Conservation (phyloP, 202 grass and related monocot genomes). For the Dendrocalamus latiflorus region DNA sequence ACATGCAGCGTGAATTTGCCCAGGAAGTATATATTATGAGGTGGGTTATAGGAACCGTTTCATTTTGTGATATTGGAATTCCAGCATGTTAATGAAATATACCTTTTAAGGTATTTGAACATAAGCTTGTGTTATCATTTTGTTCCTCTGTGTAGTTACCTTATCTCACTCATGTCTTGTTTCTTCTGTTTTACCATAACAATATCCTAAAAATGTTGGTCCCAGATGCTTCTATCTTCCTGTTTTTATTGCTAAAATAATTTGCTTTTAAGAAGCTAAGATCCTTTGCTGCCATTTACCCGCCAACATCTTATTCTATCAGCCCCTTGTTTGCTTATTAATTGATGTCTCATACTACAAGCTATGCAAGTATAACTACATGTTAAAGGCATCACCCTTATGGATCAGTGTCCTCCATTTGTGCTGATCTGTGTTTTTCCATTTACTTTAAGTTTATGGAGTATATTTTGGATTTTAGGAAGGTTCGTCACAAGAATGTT, state of each 20-base stretch:
- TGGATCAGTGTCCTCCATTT: neutral
- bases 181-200: conserved; percentile 22
- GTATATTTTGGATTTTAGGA: conserved; percentile 55
- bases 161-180: conserved; percentile 5
- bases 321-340: conserved; percentile 5
- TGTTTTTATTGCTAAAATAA: neutral
- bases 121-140: neutral
- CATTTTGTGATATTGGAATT: neutral
- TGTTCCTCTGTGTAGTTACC: neutral
- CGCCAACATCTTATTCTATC: neutral
- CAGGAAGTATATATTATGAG: conserved; percentile 99
- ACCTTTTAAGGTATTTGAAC: neutral
- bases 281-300: conserved; percentile 1
- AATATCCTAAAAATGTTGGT: neutral
- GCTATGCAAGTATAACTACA: neutral
- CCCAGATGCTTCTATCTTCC: neutral
- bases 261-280: neutral
- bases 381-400: conserved; percentile 3
- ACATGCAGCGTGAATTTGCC: conserved; percentile 95
- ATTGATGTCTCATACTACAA: neutral
- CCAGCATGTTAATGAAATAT: neutral
- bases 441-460: conserved; percentile 5
- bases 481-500: conserved; percentile 95
- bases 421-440: neutral
- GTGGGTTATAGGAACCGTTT: conserved; percentile 32